Evolutionary conservation across 345 rosid genomes (phyloP).

Genomic region (Capsella bursapastoris): DNA sequence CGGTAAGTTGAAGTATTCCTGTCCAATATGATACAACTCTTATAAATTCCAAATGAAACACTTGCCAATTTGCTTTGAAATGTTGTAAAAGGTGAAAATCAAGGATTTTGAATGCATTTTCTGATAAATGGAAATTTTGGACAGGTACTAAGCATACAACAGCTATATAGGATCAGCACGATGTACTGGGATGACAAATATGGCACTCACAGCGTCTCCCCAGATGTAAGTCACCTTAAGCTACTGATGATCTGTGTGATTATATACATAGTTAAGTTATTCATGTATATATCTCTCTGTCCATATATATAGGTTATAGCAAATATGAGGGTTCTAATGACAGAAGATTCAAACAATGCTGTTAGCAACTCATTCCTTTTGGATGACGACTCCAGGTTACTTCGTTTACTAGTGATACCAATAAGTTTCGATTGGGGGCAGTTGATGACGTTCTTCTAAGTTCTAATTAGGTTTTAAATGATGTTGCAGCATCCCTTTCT

Average conservation of each 20-base stretch:
- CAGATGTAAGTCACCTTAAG: constrained; percentile 69
- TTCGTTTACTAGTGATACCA: neutral
- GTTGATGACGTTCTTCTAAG: neutral
- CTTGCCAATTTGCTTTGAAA: neutral
- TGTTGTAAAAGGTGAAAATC: neutral
- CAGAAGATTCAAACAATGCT: constrained; percentile 95
- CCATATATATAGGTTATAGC: constrained; percentile 65
- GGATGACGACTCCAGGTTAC: constrained; percentile 95
- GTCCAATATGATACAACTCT: neutral
- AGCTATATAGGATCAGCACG: constrained; percentile 84
- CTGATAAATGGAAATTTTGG: constrained; percentile 11
- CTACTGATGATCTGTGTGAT: constrained; percentile 1
- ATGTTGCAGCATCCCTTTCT: constrained; percentile 87
- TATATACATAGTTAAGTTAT: neutral
- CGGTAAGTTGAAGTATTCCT: constrained; percentile 57
- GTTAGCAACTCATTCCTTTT: constrained; percentile 91
- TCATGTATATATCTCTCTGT: neutral
- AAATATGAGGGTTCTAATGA: constrained; percentile 90
- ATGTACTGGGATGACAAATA: constrained; percentile 99
- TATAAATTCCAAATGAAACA: neutral
- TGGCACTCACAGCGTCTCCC: constrained; percentile 85
- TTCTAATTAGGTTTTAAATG: neutral
- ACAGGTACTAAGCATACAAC: constrained; percentile 91
- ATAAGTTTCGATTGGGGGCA: neutral
- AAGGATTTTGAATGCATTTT: neutral